Percentiles rank a stretch among this genome's conserved stretches.
phyloP scores from a whole-genome alignment of 2,329 filamentous ascomycete genomes.

The Gliomastix tumulicola region DNA sequence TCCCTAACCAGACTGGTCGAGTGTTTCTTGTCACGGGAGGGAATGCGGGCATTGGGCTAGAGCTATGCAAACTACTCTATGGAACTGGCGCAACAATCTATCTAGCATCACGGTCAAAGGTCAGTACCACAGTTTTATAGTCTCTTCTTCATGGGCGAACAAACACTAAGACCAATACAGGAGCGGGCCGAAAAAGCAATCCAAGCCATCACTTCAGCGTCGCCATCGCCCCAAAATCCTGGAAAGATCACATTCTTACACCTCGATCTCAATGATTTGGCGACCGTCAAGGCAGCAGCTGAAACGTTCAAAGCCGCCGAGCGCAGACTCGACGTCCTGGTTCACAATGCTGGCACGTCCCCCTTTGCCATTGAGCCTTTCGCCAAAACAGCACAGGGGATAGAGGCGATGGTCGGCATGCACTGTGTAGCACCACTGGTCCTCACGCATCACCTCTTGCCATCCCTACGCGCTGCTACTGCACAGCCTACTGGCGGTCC shows the following conservation, averaged over 20 bases:
- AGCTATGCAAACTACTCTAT: background rate
- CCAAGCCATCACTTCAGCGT: constrained; percentile 22
- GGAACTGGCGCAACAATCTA: background rate
- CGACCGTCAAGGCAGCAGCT: constrained; percentile 17
- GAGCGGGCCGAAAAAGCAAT: constrained; percentile 33
- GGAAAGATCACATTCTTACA: constrained; percentile 28
- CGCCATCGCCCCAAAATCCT: constrained; percentile 16
- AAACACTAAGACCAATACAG: no score
- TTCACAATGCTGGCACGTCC: constrained; percentile 27
- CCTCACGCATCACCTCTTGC: constrained; percentile 23
- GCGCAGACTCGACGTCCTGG: constrained; percentile 23
- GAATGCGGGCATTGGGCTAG: background rate
- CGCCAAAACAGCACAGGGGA: constrained; percentile 13
- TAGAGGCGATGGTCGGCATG: constrained; percentile 23
- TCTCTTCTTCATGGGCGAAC: no score
- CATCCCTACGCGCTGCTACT: constrained; percentile 20
- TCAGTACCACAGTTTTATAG: no score
- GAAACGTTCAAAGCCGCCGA: constrained; percentile 12
- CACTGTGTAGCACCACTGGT: constrained; percentile 25
- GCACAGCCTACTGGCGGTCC: constrained; percentile 7
- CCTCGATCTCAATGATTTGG: constrained; percentile 28
- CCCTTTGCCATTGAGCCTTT: background rate
- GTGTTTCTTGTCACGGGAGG: constrained; percentile 1
- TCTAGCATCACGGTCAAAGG: background rate
- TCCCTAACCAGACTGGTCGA: background rate